These are phyloP conservation scores for Dovyalis caffra DNA, from an alignment of 345 rosid genomes.

Conservation along the genomic window DNA sequence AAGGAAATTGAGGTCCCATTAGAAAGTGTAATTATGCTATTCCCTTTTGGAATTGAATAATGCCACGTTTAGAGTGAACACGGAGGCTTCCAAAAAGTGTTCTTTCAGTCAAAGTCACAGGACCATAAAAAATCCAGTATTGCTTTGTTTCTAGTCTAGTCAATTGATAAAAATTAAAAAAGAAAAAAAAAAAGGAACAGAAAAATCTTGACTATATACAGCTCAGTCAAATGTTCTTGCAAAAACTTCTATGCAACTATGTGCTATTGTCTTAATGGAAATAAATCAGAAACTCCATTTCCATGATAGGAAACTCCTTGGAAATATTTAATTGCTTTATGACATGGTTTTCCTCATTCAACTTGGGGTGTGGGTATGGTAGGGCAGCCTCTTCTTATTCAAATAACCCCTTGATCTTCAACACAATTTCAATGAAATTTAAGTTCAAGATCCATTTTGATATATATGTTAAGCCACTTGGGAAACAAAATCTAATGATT, in stretches of 20 bases:
- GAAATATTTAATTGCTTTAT: background rate
- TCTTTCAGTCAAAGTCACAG: background rate
- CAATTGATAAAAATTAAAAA: background rate
- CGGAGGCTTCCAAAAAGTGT: background rate
- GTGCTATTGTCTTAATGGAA: background rate
- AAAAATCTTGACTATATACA: conserved; percentile 6
- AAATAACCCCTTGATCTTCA: background rate
- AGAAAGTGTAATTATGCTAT: background rate
- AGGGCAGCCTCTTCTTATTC: background rate
- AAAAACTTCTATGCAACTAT: background rate
- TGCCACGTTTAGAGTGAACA: background rate
- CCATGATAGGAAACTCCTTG: background rate
- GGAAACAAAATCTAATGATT: no score
- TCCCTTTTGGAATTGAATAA: background rate
- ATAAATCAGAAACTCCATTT: background rate
- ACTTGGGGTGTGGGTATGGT: background rate
- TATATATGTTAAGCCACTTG: background rate
- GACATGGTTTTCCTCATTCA: background rate
- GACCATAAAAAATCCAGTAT: background rate
- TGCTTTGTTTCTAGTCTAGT: conserved; percentile 4
- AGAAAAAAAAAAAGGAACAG: background rate
- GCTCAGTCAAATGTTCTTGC: background rate
- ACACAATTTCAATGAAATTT: background rate
- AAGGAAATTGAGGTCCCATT: background rate
- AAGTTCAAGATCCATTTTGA: background rate